Base-by-base conservation (phyloP, 192 early-diverging fungal species). In the Kickxella alabastrina region DNA sequence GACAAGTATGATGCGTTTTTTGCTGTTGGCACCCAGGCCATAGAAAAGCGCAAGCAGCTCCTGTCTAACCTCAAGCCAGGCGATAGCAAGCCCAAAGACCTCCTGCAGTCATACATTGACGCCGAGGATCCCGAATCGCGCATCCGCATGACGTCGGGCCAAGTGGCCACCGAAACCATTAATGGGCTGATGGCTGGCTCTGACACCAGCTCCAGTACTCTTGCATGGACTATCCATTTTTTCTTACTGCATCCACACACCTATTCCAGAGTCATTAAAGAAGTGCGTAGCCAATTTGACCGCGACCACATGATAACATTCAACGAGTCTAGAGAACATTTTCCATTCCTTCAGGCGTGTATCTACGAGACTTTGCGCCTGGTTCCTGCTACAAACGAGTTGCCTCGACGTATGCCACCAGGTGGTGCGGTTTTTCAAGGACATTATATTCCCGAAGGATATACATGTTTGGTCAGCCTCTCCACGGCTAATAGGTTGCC, bases 101-200 rank as follows among this genome's bases (percentile, higher is more conserved):
- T 75, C 5, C 34, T 75, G 45, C 72, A 75, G 45, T 39, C 65
- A 2, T 68, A 68, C 19, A 59, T 75, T 37, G 72, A 75, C 35
- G 64, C 65, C 0, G 53, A 68, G 49, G 72, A 75, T 37, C 56
- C 56, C 4, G 53, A 64, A 14, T 57, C 60, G 3, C 39, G 52
- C 15, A 41, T 59, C 28, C 46, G 29, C 1, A 68, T 75, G 72
- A 68, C 64, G 3, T 5, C 52, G 9, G 28, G 28, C 17, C 65
- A 75, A 36, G 57, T 75, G 2, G 32, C 62, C n/a, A 28, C 72
- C 0, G 72, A 75, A 31, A 68, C 55, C 3, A 67, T 68, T 3
- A 37, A 60, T 10, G 55, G 34, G 17, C 32, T 75, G 45, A 22
- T 75, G 14, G 72, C 60, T 6, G 72, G 72, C 13, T 43, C 72